Evolutionary conservation across 2,329 filamentous ascomycete genomes (phyloP).

Genomic region (Stachybotrys chartarum): DNA sequence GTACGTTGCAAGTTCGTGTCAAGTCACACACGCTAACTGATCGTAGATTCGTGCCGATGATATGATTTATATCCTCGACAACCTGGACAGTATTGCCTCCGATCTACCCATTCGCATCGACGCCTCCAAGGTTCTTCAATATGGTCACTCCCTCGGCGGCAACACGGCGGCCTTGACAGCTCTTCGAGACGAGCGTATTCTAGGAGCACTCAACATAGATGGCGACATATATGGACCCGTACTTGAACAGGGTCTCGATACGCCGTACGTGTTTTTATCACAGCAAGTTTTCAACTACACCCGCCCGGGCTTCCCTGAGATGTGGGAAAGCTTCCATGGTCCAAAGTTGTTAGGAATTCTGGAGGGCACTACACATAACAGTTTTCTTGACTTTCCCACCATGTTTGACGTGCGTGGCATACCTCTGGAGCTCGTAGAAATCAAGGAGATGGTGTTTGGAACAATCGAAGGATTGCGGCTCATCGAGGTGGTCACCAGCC

Average conservation of each 20-base stretch:
- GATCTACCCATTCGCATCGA: constrained; percentile 8
- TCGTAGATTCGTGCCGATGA: constrained; percentile 22
- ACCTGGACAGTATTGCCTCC: constrained; percentile 7
- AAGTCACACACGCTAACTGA: too few relatives aligned
- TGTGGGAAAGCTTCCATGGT: not conserved
- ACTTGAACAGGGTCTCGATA: constrained; percentile 9
- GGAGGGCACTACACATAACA: not conserved
- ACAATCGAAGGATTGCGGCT: not conserved
- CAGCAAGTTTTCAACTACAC: not conserved
- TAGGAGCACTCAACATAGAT: constrained; percentile 28
- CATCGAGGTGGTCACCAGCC: not conserved
- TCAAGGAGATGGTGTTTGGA: not conserved
- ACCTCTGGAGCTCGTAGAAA: not conserved
- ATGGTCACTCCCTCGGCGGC: constrained; percentile 28
- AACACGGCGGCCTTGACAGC: constrained; percentile 21
- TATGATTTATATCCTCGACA: constrained; percentile 22
- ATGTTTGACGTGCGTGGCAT: not conserved
- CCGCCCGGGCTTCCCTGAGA: not conserved
- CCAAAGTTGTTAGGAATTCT: not conserved
- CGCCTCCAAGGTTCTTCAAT: constrained; percentile 13
- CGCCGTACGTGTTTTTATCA: constrained; percentile 10
- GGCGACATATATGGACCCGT: constrained; percentile 19
- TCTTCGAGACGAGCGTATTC: constrained; percentile 19
- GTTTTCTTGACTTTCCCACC: not conserved
- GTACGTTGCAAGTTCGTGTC: too few relatives aligned